Evolutionary conservation across 345 rosid genomes (phyloP).

Genomic region (Boechera divaricarpa): DNA sequence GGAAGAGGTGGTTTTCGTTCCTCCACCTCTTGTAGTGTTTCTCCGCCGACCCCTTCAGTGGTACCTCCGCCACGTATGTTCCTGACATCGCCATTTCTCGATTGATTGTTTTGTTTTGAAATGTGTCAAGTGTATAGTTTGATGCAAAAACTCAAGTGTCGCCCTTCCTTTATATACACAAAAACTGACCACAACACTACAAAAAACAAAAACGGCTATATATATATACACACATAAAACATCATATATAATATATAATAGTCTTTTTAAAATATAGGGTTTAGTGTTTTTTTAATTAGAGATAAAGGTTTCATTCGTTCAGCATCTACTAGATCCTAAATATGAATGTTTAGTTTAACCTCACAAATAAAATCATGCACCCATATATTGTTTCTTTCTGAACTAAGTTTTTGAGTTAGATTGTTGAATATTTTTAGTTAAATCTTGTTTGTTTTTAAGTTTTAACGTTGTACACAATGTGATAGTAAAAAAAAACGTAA

Average conservation of each 20-base stretch:
- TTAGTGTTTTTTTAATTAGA: neutral
- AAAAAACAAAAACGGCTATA: neutral
- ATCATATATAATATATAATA: neutral
- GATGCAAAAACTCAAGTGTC: neutral
- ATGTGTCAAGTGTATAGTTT: constrained; percentile 1
- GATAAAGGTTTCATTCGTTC: neutral
- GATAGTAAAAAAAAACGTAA: neutral
- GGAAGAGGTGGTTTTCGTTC: constrained; percentile 25
- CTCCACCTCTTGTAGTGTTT: constrained; percentile 39
- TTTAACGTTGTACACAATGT: neutral
- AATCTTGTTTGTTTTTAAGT: neutral
- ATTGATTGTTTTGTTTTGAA: neutral
- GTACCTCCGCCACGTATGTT: constrained; percentile 35
- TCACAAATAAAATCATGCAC: neutral
- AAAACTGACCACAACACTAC: constrained; percentile 10
- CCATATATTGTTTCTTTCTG: neutral
- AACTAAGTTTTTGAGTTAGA: neutral
- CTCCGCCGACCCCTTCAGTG: constrained; percentile 27
- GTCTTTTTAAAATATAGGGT: neutral
- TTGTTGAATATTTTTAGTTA: neutral
- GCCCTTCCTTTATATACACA: constrained; percentile 7
- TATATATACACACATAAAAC: no score
- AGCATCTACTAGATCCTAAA: neutral
- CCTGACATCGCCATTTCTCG: constrained; percentile 29
- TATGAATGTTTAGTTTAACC: neutral